Base-by-base conservation (phyloP, 306 rosid species). In the Fragaria ananassa region DNA sequence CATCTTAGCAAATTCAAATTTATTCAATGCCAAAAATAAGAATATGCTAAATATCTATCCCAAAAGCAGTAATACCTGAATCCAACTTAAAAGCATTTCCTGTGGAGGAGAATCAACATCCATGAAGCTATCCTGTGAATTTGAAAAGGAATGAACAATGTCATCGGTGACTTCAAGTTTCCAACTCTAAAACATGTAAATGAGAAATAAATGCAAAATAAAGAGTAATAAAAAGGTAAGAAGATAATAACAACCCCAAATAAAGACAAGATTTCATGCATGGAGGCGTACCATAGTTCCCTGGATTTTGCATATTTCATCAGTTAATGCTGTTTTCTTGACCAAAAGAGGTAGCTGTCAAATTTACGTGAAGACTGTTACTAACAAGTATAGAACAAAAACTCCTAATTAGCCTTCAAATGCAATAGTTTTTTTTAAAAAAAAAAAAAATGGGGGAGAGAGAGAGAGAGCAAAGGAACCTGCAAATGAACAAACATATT, bases 401-500 rank as follows among this genome's bases (percentile, higher is more conserved):
- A 75, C 75, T 71, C 80, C 11, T 10, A 56, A 56, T 14, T 62
- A 77, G 37, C 19, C 50, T 71, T 72, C 54, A 56, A 27, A 70
- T 71, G 71, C 10, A 29, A 70, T 31, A 15, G 68, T 72, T 78
- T 50, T n/a, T n/a, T n/a, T n/a, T n/a, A n/a, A n/a, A n/a, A n/a
- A n/a, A 29, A 34, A 27, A 71, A 64, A 78, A 76, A 3, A 31
- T 71, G 67, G 63, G 41, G 42, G 21, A 15, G 71, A 63, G 8
- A 76, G 27, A 8, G 74, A 71, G 8, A 76, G 71, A 76, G 75
- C 14, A 44, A 63, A 70, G 51, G 61, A 74, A 39, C 98, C 97
- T 94, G 98, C 82, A 94, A 79, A 72, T 85, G 91, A 56, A 91
- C 93, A 78, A 94, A 92, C 83, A 90, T 84, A 68, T 94, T 94